phyloP scores from a whole-genome alignment of 2,329 filamentous ascomycete genomes.

The Colletotrichum sublineola region DNA sequence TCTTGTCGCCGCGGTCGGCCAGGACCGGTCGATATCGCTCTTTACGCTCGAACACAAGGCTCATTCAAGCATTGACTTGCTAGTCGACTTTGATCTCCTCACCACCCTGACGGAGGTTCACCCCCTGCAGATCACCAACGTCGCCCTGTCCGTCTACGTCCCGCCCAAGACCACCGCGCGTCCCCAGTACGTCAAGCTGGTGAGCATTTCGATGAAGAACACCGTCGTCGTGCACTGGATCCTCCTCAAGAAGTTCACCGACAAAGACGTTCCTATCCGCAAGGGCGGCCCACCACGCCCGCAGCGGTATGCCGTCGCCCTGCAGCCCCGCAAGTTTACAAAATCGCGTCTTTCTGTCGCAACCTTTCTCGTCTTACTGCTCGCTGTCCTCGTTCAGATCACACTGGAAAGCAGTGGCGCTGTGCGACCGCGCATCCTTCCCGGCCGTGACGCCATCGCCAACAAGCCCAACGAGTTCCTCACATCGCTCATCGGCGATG shows the following conservation, averaged over 20 bases:
- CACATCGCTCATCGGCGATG: conserved; percentile 54
- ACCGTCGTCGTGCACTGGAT: conserved; percentile 85
- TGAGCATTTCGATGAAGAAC: conserved; percentile 84
- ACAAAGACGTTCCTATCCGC: conserved; percentile 51
- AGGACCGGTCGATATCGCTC: conserved; percentile 82
- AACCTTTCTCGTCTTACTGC: conserved; percentile 68
- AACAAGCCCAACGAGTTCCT: conserved; percentile 50
- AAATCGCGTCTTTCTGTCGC: conserved; percentile 66
- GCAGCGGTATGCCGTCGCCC: conserved; percentile 78
- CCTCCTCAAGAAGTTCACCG: conserved; percentile 68
- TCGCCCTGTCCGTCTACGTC: conserved; percentile 70
- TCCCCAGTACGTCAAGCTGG: conserved; percentile 77
- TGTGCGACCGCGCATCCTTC: conserved; percentile 58
- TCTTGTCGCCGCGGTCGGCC: conserved; percentile 82
- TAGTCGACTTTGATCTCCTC: conserved; percentile 66
- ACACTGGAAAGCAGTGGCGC: conserved; percentile 74
- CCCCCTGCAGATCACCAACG: conserved; percentile 68
- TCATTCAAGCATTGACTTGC: conserved; percentile 60
- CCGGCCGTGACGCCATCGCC: conserved; percentile 6
- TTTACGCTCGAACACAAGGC: conserved; percentile 80
- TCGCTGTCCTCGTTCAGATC: conserved; percentile 73
- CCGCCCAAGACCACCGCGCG: conserved; percentile 63
- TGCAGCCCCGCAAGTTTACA: conserved; percentile 66
- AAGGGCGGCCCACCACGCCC: conserved; percentile 59
- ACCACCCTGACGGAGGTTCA: conserved; percentile 68